phyloP scores from a whole-genome alignment of 2,329 filamentous ascomycete species.

The Phoma herbarum region DNA sequence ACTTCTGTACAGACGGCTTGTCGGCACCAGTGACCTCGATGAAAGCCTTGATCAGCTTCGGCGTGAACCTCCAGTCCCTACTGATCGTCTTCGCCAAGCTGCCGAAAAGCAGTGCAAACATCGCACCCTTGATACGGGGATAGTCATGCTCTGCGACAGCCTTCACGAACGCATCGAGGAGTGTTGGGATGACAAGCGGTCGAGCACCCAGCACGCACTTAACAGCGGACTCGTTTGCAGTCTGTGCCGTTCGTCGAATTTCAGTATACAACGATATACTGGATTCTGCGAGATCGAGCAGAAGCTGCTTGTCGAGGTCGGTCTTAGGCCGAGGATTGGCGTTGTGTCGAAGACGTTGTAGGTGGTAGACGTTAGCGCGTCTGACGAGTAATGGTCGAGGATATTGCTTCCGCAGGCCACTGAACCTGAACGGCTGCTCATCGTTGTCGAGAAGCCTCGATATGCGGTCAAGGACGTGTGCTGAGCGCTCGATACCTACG shows the following conservation, averaged over 20 bases:
- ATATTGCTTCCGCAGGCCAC: constrained; percentile 89
- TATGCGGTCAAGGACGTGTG: constrained; percentile 89
- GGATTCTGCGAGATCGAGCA: constrained; percentile 88
- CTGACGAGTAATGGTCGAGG: constrained; percentile 91
- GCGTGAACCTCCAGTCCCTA: constrained; percentile 94
- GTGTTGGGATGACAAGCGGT: constrained; percentile 86
- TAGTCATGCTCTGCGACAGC: constrained; percentile 83
- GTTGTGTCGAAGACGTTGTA: constrained; percentile 94
- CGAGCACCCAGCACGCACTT: constrained; percentile 90
- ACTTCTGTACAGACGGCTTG: constrained; percentile 91
- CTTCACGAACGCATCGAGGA: constrained; percentile 79
- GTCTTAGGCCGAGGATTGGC: constrained; percentile 87
- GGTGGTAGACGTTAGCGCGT: constrained; percentile 91
- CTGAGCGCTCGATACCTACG: constrained; percentile 93
- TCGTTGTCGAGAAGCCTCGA: constrained; percentile 85
- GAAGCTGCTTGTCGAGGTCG: constrained; percentile 83
- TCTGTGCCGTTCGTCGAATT: constrained; percentile 92
- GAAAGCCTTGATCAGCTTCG: constrained; percentile 86
- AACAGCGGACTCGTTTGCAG: constrained; percentile 89
- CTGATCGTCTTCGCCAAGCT: constrained; percentile 87
- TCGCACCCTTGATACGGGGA: constrained; percentile 90
- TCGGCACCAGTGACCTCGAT: constrained; percentile 90
- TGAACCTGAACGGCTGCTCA: constrained; percentile 92
- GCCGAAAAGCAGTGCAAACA: constrained; percentile 90
- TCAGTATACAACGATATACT: constrained; percentile 93